Percentiles rank a stretch among this genome's conserved stretches.
These are phyloP conservation scores for Neofusicoccum laricinum DNA, from an alignment of 2,329 filamentous ascomycete genomes.

Conservation along the genomic window DNA sequence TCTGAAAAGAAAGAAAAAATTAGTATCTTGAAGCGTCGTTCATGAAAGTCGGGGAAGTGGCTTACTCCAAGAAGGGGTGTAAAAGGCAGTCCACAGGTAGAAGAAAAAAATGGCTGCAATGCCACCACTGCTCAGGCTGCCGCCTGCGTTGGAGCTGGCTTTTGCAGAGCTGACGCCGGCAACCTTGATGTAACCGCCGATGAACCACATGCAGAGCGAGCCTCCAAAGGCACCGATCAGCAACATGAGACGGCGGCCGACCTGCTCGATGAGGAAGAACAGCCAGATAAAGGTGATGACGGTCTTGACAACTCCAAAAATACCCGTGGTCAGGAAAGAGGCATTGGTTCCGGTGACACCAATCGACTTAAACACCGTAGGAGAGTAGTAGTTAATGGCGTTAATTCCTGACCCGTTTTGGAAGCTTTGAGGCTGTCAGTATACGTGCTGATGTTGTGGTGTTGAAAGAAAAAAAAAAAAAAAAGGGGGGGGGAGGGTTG, in stretches of 20 bases:
- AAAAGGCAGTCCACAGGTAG: slow-evolving; percentile 71
- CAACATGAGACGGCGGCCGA: slow-evolving; percentile 62
- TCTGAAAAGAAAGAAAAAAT: slow-evolving; percentile 27
- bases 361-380: slow-evolving; percentile 65
- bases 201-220: slow-evolving; percentile 64
- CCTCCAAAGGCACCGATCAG: slow-evolving; percentile 63
- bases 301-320: slow-evolving; percentile 76
- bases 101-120: slow-evolving; percentile 68
- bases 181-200: slow-evolving; percentile 59
- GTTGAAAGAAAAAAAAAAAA: no score
- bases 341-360: slow-evolving; percentile 60
- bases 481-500: background rate
- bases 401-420: slow-evolving; percentile 65
- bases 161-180: slow-evolving; percentile 34
- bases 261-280: slow-evolving; percentile 64
- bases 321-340: slow-evolving; percentile 65
- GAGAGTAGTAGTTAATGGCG: slow-evolving; percentile 36
- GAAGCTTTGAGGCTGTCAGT: slow-evolving; percentile 49
- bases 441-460: background rate
- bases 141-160: slow-evolving; percentile 27
- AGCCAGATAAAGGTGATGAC: slow-evolving; percentile 67
- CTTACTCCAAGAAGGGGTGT: slow-evolving; percentile 52
- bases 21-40: slow-evolving; percentile 63
- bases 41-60: slow-evolving; percentile 1
- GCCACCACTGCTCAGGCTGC: slow-evolving; percentile 45